phyloP scores from a whole-genome alignment of 352 stramenopile genomes.

The Aphanomyces cochlioides region DNA sequence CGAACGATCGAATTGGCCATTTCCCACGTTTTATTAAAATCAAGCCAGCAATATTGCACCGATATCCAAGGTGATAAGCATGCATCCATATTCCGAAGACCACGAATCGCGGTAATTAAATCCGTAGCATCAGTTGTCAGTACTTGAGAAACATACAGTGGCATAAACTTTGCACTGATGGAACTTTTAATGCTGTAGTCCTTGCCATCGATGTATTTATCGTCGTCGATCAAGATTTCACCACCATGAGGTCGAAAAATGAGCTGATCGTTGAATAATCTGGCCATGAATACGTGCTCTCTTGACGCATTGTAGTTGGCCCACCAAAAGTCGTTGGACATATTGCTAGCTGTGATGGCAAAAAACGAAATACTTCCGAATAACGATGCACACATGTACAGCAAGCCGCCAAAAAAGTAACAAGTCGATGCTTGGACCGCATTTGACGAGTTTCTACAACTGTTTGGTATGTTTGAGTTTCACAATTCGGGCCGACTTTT shows the following conservation, averaged over 20 bases:
- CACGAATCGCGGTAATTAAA: neutral
- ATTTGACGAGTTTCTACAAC: too few relatives aligned
- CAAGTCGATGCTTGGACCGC: too few relatives aligned
- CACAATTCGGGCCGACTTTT: too few relatives aligned
- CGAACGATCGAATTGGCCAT: neutral
- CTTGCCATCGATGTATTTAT: neutral
- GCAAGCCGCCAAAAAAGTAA: too few relatives aligned
- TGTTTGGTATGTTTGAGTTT: neutral
- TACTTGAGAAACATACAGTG: neutral
- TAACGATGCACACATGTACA: neutral
- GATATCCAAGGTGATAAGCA: constrained; percentile 11
- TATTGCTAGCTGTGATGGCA: neutral
- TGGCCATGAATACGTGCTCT: neutral
- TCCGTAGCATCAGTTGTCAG: neutral
- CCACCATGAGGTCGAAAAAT: neutral
- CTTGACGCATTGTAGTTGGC: constrained; percentile 11
- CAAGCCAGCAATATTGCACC: constrained; percentile 12
- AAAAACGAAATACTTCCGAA: constrained; percentile 16
- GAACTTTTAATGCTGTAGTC: neutral
- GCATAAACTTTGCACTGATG: neutral
- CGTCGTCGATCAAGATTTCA: neutral
- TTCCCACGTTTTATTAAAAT: constrained; percentile 3
- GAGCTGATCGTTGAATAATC: constrained; percentile 13
- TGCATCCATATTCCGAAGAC: constrained; percentile 1
- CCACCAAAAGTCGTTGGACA: constrained; percentile 24